Percentiles rank a stretch among this genome's conserved stretches.
Evolutionary conservation across 768 basidiomycete genomes (phyloP).

Genomic region (Russula brevipes): DNA sequence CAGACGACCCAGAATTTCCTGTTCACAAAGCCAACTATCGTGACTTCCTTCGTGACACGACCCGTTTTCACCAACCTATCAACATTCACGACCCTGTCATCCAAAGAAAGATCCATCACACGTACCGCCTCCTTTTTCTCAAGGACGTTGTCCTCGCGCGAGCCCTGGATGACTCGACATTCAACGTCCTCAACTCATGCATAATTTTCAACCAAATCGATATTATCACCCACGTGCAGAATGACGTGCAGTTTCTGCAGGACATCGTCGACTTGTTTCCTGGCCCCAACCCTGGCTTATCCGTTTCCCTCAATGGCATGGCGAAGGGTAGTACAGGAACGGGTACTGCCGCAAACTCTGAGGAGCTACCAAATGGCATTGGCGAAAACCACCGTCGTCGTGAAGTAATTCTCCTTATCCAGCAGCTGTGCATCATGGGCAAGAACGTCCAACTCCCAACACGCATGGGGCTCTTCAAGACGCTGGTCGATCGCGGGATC

Average conservation of each 20-base stretch:
- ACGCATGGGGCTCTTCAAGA: slow-evolving; percentile 79
- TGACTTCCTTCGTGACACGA: slow-evolving; percentile 76
- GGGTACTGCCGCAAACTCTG: slow-evolving; percentile 27
- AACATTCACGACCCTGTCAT: slow-evolving; percentile 69
- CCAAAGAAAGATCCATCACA: slow-evolving; percentile 90
- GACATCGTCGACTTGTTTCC: slow-evolving; percentile 76
- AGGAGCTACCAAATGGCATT: slow-evolving; percentile 19
- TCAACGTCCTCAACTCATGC: slow-evolving; percentile 94
- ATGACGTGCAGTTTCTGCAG: slow-evolving; percentile 65
- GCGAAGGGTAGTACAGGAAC: slow-evolving; percentile 26
- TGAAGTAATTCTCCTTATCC: slow-evolving; percentile 82
- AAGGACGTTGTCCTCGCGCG: slow-evolving; percentile 98
- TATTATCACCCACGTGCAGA: slow-evolving; percentile 86
- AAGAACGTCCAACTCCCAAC: slow-evolving; percentile 92
- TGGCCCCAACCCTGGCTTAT: slow-evolving; percentile 27
- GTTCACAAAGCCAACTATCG: slow-evolving; percentile 96
- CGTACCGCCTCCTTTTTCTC: slow-evolving; percentile 93
- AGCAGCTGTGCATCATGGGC: slow-evolving; percentile 91
- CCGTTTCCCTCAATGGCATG: slow-evolving; percentile 28
- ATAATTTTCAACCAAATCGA: slow-evolving; percentile 99
- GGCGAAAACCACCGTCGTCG: slow-evolving; percentile 42
- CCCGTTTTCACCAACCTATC: slow-evolving; percentile 88
- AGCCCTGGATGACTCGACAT: slow-evolving; percentile 91
- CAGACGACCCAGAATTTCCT: slow-evolving; percentile 97
- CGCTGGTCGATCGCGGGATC: slow-evolving; percentile 82